phyloP scores from a whole-genome alignment of 176 grass and related monocot species.

The Panicum miliaceum region DNA sequence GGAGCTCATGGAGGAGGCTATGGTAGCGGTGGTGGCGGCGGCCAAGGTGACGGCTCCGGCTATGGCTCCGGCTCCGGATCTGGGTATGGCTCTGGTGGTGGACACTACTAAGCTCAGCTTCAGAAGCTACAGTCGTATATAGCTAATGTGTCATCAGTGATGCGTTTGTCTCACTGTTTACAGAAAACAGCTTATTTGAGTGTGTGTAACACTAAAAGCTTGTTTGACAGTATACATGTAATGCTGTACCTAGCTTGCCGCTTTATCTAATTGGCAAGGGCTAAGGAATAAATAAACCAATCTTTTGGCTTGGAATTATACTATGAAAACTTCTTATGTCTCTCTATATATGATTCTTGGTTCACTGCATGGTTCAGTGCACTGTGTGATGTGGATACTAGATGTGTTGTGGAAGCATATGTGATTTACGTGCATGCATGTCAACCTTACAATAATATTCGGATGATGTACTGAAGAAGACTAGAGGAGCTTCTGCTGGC shows the following conservation, averaged over 20 bases:
- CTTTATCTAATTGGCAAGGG: slow-evolving; percentile 8
- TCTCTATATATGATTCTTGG: neutral
- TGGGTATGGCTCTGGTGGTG: neutral
- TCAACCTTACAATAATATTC: neutral
- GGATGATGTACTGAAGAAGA: neutral
- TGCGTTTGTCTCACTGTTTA: neutral
- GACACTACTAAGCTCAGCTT: slow-evolving; percentile 30
- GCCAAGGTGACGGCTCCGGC: slow-evolving; percentile 15
- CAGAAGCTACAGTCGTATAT: neutral
- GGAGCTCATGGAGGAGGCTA: slow-evolving; percentile 21
- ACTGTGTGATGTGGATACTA: neutral
- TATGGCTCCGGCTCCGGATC: slow-evolving; percentile 28
- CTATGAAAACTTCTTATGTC: neutral
- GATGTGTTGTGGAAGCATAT: neutral
- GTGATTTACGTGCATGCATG: neutral
- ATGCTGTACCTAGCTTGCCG: slow-evolving; percentile 17
- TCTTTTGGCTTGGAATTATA: slow-evolving; percentile 23
- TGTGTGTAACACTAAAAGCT: neutral
- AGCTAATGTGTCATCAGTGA: neutral
- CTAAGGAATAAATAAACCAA: slow-evolving; percentile 44
- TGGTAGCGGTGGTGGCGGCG: neutral
- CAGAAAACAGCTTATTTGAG: neutral
- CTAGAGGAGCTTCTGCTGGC: neutral
- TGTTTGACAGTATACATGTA: neutral
- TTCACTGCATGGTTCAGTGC: neutral